phyloP scores from a whole-genome alignment of 805 yeast species.

The Wickerhamiella sergipiensis region DNA sequence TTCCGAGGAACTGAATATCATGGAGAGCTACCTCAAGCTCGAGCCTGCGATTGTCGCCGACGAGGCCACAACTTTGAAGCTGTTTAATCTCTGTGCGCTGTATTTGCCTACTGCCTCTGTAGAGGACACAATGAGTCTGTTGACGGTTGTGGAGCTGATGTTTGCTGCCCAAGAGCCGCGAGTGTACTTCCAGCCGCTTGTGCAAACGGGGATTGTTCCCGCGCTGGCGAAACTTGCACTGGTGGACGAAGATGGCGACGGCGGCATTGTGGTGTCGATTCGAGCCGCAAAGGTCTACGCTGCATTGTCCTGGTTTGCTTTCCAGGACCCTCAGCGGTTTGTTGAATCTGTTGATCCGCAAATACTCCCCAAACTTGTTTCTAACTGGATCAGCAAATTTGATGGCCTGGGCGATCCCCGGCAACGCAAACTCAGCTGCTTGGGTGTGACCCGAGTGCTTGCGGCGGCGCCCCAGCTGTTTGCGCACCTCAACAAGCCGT shows the following conservation, averaged over 20 bases:
- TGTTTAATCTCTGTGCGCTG: slow-evolving; percentile 15
- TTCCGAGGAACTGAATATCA: slow-evolving; percentile 20
- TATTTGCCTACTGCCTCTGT: slow-evolving; percentile 17
- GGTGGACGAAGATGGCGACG: background rate
- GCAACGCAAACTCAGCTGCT: slow-evolving; percentile 50
- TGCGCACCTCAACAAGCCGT: slow-evolving; percentile 7
- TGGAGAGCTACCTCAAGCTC: slow-evolving; percentile 24
- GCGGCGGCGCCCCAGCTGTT: slow-evolving; percentile 8
- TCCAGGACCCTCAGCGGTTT: slow-evolving; percentile 4
- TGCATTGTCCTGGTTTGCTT: slow-evolving; percentile 5
- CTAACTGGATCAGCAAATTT: slow-evolving; percentile 24
- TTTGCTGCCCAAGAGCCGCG: slow-evolving; percentile 2
- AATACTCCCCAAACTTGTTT: background rate
- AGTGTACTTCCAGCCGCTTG: background rate
- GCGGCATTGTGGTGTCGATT: slow-evolving; percentile 1
- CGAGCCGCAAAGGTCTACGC: slow-evolving; percentile 5
- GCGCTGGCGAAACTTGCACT: slow-evolving; percentile 1
- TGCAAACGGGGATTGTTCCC: slow-evolving; percentile 2
- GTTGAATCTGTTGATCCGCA: slow-evolving; percentile 2
- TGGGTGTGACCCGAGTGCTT: slow-evolving; percentile 30
- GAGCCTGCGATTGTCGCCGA: slow-evolving; percentile 15
- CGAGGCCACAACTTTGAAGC: slow-evolving; percentile 6
- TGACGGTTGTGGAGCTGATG: slow-evolving; percentile 9
- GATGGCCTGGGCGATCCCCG: slow-evolving; percentile 59
- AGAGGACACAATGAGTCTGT: slow-evolving; percentile 11